Conservation (phyloP, 176 grass and related monocot species). For the Paspalum vaginatum region DNA sequence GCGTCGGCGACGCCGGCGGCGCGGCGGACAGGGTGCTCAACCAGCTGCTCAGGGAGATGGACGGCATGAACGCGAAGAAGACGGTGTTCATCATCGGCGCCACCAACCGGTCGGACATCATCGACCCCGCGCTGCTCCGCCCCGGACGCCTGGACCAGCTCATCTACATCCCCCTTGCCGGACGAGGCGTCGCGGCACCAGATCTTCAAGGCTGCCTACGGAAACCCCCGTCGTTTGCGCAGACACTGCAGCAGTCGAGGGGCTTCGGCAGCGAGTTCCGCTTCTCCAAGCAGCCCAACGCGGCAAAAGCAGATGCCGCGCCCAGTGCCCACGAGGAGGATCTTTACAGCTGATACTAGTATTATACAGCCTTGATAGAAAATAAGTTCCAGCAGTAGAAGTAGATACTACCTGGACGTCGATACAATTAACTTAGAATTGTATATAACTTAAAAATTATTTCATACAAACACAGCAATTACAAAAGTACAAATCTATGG, state of each 20-base stretch:
- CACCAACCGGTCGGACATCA: conserved; percentile 67
- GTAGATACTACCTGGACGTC: neutral
- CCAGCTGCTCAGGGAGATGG: conserved; percentile 73
- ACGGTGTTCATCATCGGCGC: conserved; percentile 73
- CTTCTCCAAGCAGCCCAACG: conserved; percentile 37
- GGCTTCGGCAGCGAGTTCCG: conserved; percentile 67
- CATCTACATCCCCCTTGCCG: conserved; percentile 69
- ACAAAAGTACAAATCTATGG: neutral
- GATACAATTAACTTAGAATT: too few species aligned
- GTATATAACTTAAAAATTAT: neutral
- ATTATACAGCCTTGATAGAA: too few species aligned
- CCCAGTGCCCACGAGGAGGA: conserved; percentile 46
- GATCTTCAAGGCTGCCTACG: conserved; percentile 65
- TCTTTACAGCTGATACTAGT: conserved; percentile 63
- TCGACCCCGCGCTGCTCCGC: conserved; percentile 59
- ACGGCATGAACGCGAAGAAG: conserved; percentile 71
- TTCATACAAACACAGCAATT: neutral
- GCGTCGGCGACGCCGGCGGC: conserved; percentile 56
- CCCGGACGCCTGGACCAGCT: conserved; percentile 70
- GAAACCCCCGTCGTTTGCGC: conserved; percentile 64
- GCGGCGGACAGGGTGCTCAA: conserved; percentile 61
- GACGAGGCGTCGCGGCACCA: conserved; percentile 56
- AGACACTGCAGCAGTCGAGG: conserved; percentile 68
- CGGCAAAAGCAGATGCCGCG: conserved; percentile 16
- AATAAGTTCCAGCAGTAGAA: neutral